These are phyloP conservation scores for Lasiodiplodia citricola DNA, from an alignment of 2,329 filamentous ascomycete genomes.

Conservation along the genomic window DNA sequence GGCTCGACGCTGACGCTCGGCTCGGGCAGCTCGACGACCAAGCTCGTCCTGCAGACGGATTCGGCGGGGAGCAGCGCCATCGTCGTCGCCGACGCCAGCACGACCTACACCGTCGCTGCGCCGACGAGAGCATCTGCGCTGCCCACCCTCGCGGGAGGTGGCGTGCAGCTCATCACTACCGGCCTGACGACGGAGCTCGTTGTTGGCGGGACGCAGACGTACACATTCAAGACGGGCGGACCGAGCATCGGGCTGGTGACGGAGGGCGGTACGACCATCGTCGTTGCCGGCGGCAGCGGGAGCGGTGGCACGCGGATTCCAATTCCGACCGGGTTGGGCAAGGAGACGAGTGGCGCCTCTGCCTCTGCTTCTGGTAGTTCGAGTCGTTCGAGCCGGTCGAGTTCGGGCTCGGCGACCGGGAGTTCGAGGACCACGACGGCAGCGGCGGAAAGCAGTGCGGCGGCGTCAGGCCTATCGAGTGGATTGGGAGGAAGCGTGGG, in stretches of 20 bases:
- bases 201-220: neutral
- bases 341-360: neutral
- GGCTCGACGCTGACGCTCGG: slow-evolving; percentile 38
- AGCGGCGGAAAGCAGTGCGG: slow-evolving; percentile 20
- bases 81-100: slow-evolving; percentile 5
- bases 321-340: slow-evolving; percentile 22
- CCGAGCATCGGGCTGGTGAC: slow-evolving; percentile 1
- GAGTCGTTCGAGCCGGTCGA: neutral
- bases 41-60: slow-evolving; percentile 29
- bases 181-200: neutral
- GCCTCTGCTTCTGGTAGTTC: neutral
- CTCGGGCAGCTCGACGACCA: slow-evolving; percentile 31
- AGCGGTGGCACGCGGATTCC: neutral
- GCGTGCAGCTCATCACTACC: neutral
- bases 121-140: neutral
- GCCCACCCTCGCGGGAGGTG: neutral
- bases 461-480: neutral
- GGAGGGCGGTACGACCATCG: neutral
- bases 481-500: slow-evolving; percentile 5
- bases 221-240: slow-evolving; percentile 8
- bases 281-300: neutral
- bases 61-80: neutral
- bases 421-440: slow-evolving; percentile 9
- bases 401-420: neutral
- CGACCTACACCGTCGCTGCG: slow-evolving; percentile 7